These are phyloP conservation scores for Emiliania huxleyi DNA, from an alignment of 78 protist genomes.

Conservation along the genomic window DNA sequence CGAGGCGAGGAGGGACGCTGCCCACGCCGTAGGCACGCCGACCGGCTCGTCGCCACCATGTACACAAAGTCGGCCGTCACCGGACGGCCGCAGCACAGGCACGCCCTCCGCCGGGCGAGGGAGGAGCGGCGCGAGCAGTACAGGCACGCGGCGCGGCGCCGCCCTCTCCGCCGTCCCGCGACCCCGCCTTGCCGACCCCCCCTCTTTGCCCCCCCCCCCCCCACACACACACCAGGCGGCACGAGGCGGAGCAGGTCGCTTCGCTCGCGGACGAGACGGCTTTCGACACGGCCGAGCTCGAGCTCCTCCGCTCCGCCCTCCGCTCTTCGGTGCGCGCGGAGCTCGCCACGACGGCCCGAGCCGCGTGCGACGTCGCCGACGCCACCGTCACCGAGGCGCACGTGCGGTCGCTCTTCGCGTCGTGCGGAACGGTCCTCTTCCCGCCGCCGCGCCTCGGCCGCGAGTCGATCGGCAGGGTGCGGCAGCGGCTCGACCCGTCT, in stretches of 20 bases:
- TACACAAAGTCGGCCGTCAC: neutral
- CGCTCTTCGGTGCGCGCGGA: no score
- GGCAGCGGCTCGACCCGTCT: neutral
- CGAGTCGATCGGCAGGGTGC: neutral
- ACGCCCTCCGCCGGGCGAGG: neutral
- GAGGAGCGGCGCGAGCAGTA: neutral
- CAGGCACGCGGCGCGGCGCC: no score
- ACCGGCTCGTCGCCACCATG: neutral
- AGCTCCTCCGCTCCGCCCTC: neutral
- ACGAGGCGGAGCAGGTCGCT: neutral
- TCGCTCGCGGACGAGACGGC: neutral
- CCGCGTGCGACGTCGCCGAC: neutral
- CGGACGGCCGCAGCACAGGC: neutral
- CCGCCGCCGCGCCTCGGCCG: neutral
- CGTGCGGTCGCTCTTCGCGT: neutral
- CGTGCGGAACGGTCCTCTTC: neutral
- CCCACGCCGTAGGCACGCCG: no score
- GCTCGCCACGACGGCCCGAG: neutral
- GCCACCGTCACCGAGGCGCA: neutral
- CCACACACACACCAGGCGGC: neutral
- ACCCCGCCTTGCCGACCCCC: no score
- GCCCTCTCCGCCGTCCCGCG: no score
- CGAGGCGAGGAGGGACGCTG: no score
- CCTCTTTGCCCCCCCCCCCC: neutral
- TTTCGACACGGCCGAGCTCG: neutral